A percentile compares a stretch with the other conserved stretches of the same genome.
phyloP scores from a whole-genome alignment of 2,329 filamentous ascomycete species.

The Scytalidium lignicola region DNA sequence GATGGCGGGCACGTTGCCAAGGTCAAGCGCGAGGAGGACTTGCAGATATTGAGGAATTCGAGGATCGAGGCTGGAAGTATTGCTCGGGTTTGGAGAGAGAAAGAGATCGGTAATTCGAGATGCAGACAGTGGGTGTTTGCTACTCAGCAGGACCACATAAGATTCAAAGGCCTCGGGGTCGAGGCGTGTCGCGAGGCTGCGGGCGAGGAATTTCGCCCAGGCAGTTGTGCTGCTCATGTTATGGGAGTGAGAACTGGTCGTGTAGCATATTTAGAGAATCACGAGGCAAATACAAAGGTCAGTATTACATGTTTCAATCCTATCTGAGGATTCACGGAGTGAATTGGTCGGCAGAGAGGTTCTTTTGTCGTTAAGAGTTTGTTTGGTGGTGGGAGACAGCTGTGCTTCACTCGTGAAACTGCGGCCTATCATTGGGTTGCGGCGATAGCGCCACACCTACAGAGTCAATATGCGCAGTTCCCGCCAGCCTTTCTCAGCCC shows the following conservation, averaged over 20 bases:
- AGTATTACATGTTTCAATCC: neutral
- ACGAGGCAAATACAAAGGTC: neutral
- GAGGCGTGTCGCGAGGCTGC: slow-evolving; percentile 46
- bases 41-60: slow-evolving; percentile 56
- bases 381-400: no score
- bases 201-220: slow-evolving; percentile 48
- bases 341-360: no score
- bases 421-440: no score
- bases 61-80: slow-evolving; percentile 47
- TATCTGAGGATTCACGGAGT: neutral
- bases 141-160: slow-evolving; percentile 44
- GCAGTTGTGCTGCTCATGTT: slow-evolving; percentile 3
- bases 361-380: no score
- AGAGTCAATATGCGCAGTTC: no score
- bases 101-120: slow-evolving; percentile 51
- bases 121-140: slow-evolving; percentile 47
- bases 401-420: no score
- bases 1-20: slow-evolving; percentile 50
- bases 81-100: slow-evolving; percentile 45
- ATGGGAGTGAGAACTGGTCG: neutral
- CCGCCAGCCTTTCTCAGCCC: no score
- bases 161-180: slow-evolving; percentile 48
- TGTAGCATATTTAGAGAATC: neutral
- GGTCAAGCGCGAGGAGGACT: slow-evolving; percentile 43
- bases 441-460: no score